Evolutionary conservation across 495 filamentous ascomycete species (phyloP).

Genomic region (Penicillium odoratum): DNA sequence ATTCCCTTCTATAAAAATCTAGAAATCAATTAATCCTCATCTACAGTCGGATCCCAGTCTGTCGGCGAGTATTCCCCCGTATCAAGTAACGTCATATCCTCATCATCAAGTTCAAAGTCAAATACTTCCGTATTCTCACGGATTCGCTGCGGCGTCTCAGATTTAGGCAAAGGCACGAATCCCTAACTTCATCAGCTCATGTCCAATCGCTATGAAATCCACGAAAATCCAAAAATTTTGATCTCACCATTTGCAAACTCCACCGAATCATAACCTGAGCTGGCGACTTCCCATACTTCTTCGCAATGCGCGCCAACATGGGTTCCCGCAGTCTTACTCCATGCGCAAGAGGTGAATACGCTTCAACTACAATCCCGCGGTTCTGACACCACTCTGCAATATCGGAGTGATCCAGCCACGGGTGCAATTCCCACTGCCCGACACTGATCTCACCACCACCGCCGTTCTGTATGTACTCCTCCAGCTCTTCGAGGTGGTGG

Average conservation of each 20-base stretch:
- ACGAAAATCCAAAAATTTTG: too few relatives aligned
- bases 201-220: not conserved
- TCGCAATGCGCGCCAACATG: slow-evolving; percentile 54
- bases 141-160: slow-evolving; percentile 56
- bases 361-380: slow-evolving; percentile 70
- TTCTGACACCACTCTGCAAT: slow-evolving; percentile 74
- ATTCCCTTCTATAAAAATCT: not conserved
- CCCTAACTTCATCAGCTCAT: slow-evolving; percentile 37
- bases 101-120: slow-evolving; percentile 72
- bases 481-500: slow-evolving; percentile 61
- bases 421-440: slow-evolving; percentile 86
- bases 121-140: slow-evolving; percentile 74
- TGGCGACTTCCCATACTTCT: slow-evolving; percentile 71
- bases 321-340: slow-evolving; percentile 63
- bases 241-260: slow-evolving; percentile 70
- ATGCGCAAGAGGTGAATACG: slow-evolving; percentile 76
- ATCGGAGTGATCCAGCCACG: slow-evolving; percentile 73
- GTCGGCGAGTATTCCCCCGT: slow-evolving; percentile 60
- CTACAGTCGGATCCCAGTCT: slow-evolving; percentile 62
- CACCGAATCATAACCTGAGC: slow-evolving; percentile 82
- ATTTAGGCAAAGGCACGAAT: slow-evolving; percentile 64
- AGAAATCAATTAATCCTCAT: slow-evolving; percentile 34
- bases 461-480: slow-evolving; percentile 68
- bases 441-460: slow-evolving; percentile 76
- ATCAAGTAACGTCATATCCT: slow-evolving; percentile 57